Percentiles rank a stretch among this genome's conserved stretches.
Evolutionary conservation across 208 protist genomes (phyloP).

Genomic region (Acanthamoeba culbertsoni): DNA sequence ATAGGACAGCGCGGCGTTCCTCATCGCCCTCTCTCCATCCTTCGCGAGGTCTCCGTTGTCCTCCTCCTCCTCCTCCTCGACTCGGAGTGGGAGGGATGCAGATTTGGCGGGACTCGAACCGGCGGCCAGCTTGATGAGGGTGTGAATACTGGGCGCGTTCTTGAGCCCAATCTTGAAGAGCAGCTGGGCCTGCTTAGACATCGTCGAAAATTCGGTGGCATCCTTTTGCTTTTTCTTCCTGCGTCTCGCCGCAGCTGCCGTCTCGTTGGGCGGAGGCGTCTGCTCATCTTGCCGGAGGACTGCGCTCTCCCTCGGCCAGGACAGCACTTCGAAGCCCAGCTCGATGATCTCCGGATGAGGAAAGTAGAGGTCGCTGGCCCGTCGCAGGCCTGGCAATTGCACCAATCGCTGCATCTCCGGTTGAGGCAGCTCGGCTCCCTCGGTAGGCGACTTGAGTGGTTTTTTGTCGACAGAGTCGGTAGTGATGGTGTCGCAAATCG

Average conservation of each 20-base stretch:
- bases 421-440: not conserved
- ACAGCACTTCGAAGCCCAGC: not conserved
- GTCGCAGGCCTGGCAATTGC: not conserved
- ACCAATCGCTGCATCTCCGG: not conserved
- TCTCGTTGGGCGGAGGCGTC: no score
- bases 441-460: no score
- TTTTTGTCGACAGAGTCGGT: not conserved
- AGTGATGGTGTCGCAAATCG: not conserved
- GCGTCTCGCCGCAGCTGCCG: not conserved
- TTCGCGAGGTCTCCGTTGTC: not conserved
- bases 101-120: not conserved
- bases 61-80: not conserved
- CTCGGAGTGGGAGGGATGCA: not conserved
- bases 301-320: not conserved
- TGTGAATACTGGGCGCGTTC: not conserved
- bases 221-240: not conserved
- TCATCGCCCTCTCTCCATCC: not conserved
- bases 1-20: not conserved
- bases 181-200: not conserved
- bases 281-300: not conserved
- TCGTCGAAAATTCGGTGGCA: not conserved
- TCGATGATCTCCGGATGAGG: not conserved
- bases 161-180: conserved; percentile 12
- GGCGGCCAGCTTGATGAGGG: not conserved
- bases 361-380: not conserved